Percentiles rank a stretch among this genome's conserved stretches.
These are phyloP conservation scores for Galerina marginata DNA, from an alignment of 768 basidiomycete genomes.

Conservation along the genomic window DNA sequence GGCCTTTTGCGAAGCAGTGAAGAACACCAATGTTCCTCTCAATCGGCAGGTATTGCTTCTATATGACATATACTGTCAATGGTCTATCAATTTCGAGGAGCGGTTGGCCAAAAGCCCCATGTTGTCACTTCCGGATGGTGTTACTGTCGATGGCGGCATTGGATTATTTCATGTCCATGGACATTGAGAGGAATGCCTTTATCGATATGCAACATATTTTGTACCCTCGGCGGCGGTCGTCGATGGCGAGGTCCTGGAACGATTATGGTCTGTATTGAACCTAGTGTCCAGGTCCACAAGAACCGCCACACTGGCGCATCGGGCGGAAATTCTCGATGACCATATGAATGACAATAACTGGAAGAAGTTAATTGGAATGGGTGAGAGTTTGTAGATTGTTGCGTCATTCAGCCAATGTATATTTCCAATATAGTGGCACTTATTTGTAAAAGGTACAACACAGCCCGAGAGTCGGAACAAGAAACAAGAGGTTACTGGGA, in stretches of 20 bases:
- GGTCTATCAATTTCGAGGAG: constrained; percentile 7
- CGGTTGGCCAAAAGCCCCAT: constrained; percentile 5
- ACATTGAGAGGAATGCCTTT: constrained; percentile 26
- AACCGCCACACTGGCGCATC: constrained; percentile 13
- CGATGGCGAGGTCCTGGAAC: constrained; percentile 25
- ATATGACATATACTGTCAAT: constrained; percentile 26
- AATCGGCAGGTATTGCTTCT: not conserved
- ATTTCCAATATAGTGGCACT: no score
- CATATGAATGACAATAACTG: constrained; percentile 30
- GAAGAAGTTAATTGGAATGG: constrained; percentile 28
- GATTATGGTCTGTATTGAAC: constrained; percentile 23
- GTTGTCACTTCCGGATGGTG: not conserved
- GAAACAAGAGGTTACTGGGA: no score
- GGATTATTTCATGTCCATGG: constrained; percentile 32
- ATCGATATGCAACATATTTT: constrained; percentile 23
- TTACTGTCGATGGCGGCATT: constrained; percentile 12
- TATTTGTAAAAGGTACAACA: no score
- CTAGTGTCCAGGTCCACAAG: constrained; percentile 2
- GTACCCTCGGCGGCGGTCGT: constrained; percentile 12
- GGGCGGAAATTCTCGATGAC: constrained; percentile 26
- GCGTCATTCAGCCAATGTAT: no score
- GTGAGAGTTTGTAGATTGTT: not conserved
- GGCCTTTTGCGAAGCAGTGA: constrained; percentile 11
- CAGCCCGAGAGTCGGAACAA: no score
- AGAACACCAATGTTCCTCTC: constrained; percentile 11